Percentiles rank a stretch among this genome's conserved stretches.
These are phyloP conservation scores for Salvia miltiorrhiza DNA, from an alignment of 257 asterid genomes.

Conservation along the genomic window DNA sequence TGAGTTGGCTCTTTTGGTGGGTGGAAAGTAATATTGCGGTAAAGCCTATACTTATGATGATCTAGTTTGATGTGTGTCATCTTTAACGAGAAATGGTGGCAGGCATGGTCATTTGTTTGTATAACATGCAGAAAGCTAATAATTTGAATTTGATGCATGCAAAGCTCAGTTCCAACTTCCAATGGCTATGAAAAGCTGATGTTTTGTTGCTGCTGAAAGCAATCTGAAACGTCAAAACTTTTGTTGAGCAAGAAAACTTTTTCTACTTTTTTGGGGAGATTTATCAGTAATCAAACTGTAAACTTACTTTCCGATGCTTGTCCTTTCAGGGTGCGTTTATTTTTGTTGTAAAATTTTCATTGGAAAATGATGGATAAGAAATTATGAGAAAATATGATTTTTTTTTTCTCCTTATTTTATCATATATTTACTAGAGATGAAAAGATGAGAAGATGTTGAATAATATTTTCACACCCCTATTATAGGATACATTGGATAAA, in stretches of 20 bases:
- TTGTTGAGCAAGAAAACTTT: not conserved
- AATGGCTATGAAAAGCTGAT: not conserved
- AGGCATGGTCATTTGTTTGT: conserved; percentile 6
- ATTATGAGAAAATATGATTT: too few species aligned
- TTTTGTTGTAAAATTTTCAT: too few species aligned
- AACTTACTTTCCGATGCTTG: not conserved
- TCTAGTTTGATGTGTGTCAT: not conserved
- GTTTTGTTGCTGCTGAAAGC: conserved; percentile 13
- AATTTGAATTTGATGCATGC: not conserved
- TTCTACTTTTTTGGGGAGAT: not conserved
- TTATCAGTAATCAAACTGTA: not conserved
- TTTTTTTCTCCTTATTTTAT: too few species aligned
- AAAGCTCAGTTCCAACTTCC: not conserved
- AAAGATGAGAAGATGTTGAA: too few species aligned
- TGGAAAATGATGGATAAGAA: too few species aligned
- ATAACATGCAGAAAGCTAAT: not conserved
- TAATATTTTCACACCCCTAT: too few species aligned
- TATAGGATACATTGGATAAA: too few species aligned
- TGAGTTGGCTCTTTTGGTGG: not conserved
- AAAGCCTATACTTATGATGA: not conserved
- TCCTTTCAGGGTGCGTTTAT: too few species aligned
- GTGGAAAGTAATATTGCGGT: not conserved
- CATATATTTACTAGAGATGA: too few species aligned
- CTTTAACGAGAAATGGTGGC: not conserved
- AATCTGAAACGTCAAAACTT: not conserved